A percentile compares a stretch with the other conserved stretches of the same genome.
These are phyloP conservation scores for Daldinia childiae DNA, from an alignment of 495 filamentous ascomycete species.

Conservation along the genomic window DNA sequence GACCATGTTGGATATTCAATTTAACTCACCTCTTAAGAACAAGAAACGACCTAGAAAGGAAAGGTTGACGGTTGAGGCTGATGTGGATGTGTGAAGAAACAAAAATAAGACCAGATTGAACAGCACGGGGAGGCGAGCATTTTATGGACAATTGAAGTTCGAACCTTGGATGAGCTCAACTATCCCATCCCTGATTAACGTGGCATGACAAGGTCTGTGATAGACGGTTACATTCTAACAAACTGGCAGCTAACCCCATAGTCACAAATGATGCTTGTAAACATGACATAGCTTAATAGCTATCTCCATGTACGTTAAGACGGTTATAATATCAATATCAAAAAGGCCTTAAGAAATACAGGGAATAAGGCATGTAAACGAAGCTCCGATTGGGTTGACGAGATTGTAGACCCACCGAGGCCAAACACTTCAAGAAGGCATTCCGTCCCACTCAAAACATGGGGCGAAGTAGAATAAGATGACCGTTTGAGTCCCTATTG, in stretches of 20 bases:
- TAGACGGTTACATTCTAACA: constrained; percentile 25
- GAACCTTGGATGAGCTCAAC: constrained; percentile 25
- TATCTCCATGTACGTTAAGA: constrained; percentile 11
- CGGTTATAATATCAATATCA: constrained; percentile 18
- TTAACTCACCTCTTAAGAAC: constrained; percentile 47
- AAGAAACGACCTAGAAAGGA: constrained; percentile 44
- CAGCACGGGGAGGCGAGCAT: constrained; percentile 33
- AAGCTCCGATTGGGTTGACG: constrained; percentile 25
- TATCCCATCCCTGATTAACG: constrained; percentile 37
- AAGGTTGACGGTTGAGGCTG: constrained; percentile 34
- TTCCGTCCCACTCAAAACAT: constrained; percentile 36
- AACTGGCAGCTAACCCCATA: not conserved
- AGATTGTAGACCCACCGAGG: constrained; percentile 28
- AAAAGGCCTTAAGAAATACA: constrained; percentile 23
- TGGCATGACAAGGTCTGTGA: constrained; percentile 16
- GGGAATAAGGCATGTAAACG: constrained; percentile 21
- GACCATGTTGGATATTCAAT: constrained; percentile 16
- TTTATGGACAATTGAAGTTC: constrained; percentile 43
- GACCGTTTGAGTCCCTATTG: constrained; percentile 3
- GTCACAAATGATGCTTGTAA: constrained; percentile 15
- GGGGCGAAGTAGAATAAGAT: constrained; percentile 33
- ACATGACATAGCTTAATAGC: constrained; percentile 5
- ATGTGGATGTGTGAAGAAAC: constrained; percentile 43
- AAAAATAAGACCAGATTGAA: constrained; percentile 19
- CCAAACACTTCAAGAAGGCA: constrained; percentile 34